phyloP scores from a whole-genome alignment of 148 eudicot genomes.

The Fagopyrum tataricum region DNA sequence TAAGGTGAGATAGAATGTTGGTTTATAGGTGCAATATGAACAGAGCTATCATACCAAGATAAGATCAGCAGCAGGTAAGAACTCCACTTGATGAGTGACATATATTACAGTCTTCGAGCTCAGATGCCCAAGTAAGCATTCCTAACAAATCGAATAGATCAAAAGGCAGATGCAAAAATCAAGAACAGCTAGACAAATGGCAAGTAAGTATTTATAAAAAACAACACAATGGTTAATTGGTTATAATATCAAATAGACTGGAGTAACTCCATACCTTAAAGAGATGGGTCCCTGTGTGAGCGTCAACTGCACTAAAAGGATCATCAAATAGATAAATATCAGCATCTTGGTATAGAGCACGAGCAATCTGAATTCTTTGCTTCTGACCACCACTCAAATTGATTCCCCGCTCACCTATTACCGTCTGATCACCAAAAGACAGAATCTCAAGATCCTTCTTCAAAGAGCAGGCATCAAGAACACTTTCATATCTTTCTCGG shows the following conservation, averaged over 20 bases:
- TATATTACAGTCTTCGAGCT: slow-evolving; percentile 49
- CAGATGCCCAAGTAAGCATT: slow-evolving; percentile 49
- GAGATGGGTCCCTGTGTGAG: slow-evolving; percentile 16
- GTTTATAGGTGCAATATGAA: not conserved
- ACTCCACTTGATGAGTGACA: slow-evolving; percentile 74
- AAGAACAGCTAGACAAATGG: not conserved
- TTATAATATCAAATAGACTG: not conserved
- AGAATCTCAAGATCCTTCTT: slow-evolving; percentile 14
- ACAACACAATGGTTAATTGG: not conserved
- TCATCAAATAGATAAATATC: slow-evolving; percentile 13
- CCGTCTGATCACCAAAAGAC: slow-evolving; percentile 13
- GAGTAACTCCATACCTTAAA: slow-evolving; percentile 8
- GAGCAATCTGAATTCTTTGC: slow-evolving; percentile 13
- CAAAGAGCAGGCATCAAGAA: slow-evolving; percentile 11
- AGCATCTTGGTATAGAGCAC: slow-evolving; percentile 16
- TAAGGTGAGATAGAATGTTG: too few relatives aligned
- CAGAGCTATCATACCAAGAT: slow-evolving; percentile 40
- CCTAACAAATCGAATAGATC: slow-evolving; percentile 28
- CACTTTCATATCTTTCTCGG: slow-evolving; percentile 1
- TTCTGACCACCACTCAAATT: slow-evolving; percentile 14
- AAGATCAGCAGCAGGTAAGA: slow-evolving; percentile 37
- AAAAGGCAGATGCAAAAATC: not conserved
- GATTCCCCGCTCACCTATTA: slow-evolving; percentile 14
- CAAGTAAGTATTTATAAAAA: not conserved
- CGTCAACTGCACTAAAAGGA: slow-evolving; percentile 15